phyloP scores from a whole-genome alignment of 225 moss, liverwort and hornwort genomes.

The Anthoceros angustus region DNA sequence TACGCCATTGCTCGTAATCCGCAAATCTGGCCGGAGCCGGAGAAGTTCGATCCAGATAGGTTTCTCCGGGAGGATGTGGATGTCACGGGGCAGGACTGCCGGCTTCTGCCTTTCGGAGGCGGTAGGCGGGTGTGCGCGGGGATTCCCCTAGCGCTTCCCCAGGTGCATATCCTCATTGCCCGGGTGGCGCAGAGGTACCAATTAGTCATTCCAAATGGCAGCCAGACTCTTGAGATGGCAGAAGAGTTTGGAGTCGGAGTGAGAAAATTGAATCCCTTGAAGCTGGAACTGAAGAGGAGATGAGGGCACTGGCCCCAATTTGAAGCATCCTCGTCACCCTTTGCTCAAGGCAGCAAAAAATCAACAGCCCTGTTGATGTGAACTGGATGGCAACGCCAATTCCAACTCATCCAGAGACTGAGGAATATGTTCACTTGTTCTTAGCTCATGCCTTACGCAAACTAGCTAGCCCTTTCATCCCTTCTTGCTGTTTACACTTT shows the following conservation, averaged over 20 bases:
- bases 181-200: conserved; percentile 4
- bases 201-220: background rate
- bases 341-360: too few species aligned
- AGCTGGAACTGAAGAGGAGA: background rate
- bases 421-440: too few species aligned
- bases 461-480: too few species aligned
- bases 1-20: conserved; percentile 2
- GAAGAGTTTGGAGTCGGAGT: background rate
- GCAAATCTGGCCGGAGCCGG: background rate
- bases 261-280: background rate
- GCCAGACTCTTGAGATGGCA: background rate
- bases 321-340: too few species aligned
- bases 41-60: conserved; percentile 6
- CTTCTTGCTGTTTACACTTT: too few species aligned
- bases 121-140: background rate
- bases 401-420: too few species aligned
- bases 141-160: background rate
- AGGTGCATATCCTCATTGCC: conserved; percentile 6
- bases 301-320: too few species aligned
- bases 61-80: conserved; percentile 5
- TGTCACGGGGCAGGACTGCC: conserved; percentile 3
- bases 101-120: conserved; percentile 1
- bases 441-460: too few species aligned
- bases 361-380: too few species aligned
- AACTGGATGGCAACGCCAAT: too few species aligned